Conservation (phyloP, 2,329 filamentous ascomycete species). For the Aquanectria penicillioides region DNA sequence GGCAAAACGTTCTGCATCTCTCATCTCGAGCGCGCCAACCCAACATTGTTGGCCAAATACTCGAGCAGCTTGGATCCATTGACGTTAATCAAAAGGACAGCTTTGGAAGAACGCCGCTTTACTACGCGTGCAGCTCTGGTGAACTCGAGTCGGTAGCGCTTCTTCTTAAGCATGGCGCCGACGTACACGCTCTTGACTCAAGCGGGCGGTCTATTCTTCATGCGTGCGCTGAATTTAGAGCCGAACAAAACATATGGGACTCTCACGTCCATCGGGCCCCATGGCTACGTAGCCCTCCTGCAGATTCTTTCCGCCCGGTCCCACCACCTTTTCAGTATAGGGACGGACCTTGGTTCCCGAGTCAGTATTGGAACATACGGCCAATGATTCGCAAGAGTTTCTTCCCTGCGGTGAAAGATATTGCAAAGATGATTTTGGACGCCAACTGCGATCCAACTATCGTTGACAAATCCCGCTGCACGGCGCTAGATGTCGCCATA, state of each 20-base stretch:
- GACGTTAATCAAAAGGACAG: constrained; percentile 28
- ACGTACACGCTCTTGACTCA: background rate
- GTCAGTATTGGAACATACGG: background rate
- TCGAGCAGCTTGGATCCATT: background rate
- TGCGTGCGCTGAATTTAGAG: constrained; percentile 25
- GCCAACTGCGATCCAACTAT: background rate
- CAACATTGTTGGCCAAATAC: constrained; percentile 22
- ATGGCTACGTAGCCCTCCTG: background rate
- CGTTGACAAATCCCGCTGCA: background rate
- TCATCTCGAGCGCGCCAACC: constrained; percentile 29
- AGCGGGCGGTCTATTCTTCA: constrained; percentile 23
- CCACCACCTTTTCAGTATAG: background rate
- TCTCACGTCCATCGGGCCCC: background rate
- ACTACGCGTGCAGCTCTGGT: constrained; percentile 34
- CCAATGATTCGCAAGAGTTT: background rate
- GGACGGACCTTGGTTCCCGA: background rate
- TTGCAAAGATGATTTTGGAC: constrained; percentile 24
- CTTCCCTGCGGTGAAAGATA: constrained; percentile 4
- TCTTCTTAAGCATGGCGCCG: constrained; percentile 25
- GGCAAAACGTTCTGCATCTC: constrained; percentile 30
- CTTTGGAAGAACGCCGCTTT: constrained; percentile 29
- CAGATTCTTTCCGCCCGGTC: constrained; percentile 17
- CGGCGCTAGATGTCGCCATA: constrained; percentile 30
- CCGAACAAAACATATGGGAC: constrained; percentile 28
- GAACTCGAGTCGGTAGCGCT: constrained; percentile 27